Evolutionary conservation across 129 eudicot genomes (phyloP).

Genomic region (Mikania micrantha): DNA sequence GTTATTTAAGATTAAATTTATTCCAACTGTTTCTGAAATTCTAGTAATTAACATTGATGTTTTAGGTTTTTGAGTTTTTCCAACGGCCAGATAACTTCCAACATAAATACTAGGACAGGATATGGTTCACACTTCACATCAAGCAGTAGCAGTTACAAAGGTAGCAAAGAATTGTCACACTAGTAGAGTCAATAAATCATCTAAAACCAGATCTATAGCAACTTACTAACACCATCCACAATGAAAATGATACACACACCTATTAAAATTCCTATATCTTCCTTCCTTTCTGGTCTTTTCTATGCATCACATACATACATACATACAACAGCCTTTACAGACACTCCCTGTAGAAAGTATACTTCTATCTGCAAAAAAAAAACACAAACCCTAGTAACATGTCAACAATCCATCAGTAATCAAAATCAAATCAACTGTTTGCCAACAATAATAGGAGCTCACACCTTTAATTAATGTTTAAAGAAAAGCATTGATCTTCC

Average conservation of each 20-base stretch:
- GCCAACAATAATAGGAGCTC: neutral
- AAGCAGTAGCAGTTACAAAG: no score
- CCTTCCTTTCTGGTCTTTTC: slow-evolving; percentile 3
- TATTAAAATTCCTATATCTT: neutral
- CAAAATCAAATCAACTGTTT: neutral
- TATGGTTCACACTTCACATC: no score
- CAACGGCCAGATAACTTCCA: no score
- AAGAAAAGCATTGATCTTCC: slow-evolving; percentile 9
- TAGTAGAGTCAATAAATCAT: slow-evolving; percentile 1
- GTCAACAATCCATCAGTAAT: neutral
- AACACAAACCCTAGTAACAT: neutral
- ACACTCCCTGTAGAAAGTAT: slow-evolving; percentile 13
- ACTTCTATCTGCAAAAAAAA: slow-evolving; percentile 14
- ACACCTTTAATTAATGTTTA: slow-evolving; percentile 22
- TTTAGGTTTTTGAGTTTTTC: no score
- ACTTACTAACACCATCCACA: slow-evolving; percentile 13
- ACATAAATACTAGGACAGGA: no score
- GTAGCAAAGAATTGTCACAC: no score
- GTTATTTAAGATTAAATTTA: no score
- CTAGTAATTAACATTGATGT: no score
- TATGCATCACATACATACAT: slow-evolving; percentile 28
- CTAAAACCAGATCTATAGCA: slow-evolving; percentile 12
- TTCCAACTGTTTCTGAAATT: no score
- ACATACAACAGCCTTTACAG: slow-evolving; percentile 19
- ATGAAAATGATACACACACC: slow-evolving; percentile 23